Evolutionary conservation across 2,329 filamentous ascomycete genomes (phyloP), one percentile per base, ranked within the genome.

Genomic region (Neocucurbitaria cava): DNA sequence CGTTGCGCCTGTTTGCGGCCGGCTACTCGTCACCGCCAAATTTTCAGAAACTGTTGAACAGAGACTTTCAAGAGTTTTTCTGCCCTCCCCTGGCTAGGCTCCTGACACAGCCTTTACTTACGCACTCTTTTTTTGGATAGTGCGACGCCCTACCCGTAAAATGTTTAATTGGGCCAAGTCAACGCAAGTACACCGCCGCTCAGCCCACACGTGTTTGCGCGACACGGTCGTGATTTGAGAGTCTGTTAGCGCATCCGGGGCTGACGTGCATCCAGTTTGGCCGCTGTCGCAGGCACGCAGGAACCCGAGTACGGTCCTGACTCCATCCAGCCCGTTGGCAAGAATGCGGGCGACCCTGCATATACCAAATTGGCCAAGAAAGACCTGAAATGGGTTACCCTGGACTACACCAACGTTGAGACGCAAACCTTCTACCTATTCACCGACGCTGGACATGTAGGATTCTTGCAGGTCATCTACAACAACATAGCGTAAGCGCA

Each of bases 121-220:
- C 70, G 52, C 49, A 52, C 35, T 28, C 39, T 52, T 58, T 54
- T 62, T 62, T 63, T 70, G 62, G 58, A 66, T 64, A 74, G 72
- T 73, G 70, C 66, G 54, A 39, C 62, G 59, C 43, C 47, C 52
- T 38, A 54, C 61, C 56, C 63, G 58, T 57, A 75, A 56, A 53
- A 95, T 91, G 88, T 93, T 96, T 83, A 95, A 92, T 83, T 97
- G 92, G 92, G 89, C 92, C 69, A 95, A 96, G 81, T 89, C 94
- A 79, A 87, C 89, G 92, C 95, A 83, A 79, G 90, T 81, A 47
- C 46, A 41, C 46, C 58, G 52, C 51, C 57, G 50, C 49, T 56
- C 53, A 46, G 50, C 44, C 43, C 48, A 46, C 58, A 64, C 54
- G 56, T 62, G 57, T 52, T 44, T 58, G 59, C 59, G 52, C 62